phyloP scores from a whole-genome alignment of 2,329 filamentous ascomycete genomes.

The Epichloe coenophiala region DNA sequence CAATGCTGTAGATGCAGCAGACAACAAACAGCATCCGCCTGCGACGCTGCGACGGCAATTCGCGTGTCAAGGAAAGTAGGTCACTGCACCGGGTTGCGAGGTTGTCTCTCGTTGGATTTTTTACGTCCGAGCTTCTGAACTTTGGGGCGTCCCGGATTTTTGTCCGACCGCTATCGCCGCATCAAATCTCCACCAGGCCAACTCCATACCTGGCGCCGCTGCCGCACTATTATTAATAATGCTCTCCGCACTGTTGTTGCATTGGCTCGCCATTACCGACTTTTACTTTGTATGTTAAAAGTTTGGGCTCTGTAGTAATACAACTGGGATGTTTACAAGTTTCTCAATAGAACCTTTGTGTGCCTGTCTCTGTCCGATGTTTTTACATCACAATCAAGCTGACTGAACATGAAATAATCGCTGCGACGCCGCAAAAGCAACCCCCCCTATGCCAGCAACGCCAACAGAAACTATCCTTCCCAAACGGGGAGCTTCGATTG shows the following conservation, averaged over 20 bases:
- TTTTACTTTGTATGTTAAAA: too few species aligned
- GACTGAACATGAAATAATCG: too few species aligned
- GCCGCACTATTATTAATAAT: background rate
- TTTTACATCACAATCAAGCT: too few species aligned
- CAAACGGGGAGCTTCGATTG: background rate
- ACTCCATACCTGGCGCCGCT: background rate
- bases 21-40: background rate
- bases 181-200: background rate
- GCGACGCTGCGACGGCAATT: background rate
- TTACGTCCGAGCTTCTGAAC: background rate
- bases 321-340: too few species aligned
- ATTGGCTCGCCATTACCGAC: background rate
- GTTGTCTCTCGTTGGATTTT: background rate
- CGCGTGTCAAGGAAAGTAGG: background rate
- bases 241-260: background rate
- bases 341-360: too few species aligned
- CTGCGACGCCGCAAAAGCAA: background rate
- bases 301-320: too few species aligned
- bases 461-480: background rate
- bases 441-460: background rate
- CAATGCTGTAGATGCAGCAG: background rate
- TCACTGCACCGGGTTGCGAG: background rate
- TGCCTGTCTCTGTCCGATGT: too few species aligned
- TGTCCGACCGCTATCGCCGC: constrained; percentile 1
- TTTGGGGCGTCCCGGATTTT: constrained; percentile 1